phyloP scores from a whole-genome alignment of 78 protist genomes.

The Blattamonas nauphoetae region DNA sequence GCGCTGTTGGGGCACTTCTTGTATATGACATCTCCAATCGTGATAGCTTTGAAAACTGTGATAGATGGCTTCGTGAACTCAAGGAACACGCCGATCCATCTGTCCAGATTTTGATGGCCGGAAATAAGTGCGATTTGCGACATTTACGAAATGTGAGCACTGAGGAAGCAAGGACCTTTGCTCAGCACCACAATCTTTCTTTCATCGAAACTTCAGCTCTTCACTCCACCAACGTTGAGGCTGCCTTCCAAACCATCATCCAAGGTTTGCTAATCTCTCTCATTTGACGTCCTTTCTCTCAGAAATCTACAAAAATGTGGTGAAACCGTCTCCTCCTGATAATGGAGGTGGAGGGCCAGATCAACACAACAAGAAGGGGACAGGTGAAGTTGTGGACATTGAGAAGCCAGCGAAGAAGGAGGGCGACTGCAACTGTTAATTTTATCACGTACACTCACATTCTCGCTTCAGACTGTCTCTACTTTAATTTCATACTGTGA shows the following conservation, averaged over 20 bases:
- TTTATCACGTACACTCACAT: too few species aligned
- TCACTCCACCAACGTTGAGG: conserved; percentile 59
- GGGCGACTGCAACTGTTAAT: too few species aligned
- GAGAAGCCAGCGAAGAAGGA: too few species aligned
- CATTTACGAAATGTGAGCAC: background rate
- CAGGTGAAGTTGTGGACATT: too few species aligned
- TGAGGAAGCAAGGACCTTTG: conserved; percentile 63
- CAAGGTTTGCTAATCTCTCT: too few species aligned
- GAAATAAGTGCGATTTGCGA: background rate
- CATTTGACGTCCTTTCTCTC: too few species aligned
- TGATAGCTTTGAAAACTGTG: conserved; percentile 50
- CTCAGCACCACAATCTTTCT: conserved; percentile 36
- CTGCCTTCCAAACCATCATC: conserved; percentile 36
- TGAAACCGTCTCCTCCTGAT: too few species aligned
- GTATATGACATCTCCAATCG: conserved; percentile 52
- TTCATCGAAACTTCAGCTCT: conserved; percentile 71
- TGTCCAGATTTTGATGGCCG: background rate
- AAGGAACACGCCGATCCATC: background rate
- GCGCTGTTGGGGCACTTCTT: conserved; percentile 83
- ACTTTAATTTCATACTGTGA: too few species aligned
- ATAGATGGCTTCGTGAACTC: conserved; percentile 53
- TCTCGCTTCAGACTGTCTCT: too few species aligned
- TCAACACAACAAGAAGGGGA: too few species aligned
- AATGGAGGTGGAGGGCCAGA: too few species aligned
- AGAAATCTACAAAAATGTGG: too few species aligned